Evolutionary conservation across 768 basidiomycete genomes (phyloP).

Genomic region (Mycena belliarum): DNA sequence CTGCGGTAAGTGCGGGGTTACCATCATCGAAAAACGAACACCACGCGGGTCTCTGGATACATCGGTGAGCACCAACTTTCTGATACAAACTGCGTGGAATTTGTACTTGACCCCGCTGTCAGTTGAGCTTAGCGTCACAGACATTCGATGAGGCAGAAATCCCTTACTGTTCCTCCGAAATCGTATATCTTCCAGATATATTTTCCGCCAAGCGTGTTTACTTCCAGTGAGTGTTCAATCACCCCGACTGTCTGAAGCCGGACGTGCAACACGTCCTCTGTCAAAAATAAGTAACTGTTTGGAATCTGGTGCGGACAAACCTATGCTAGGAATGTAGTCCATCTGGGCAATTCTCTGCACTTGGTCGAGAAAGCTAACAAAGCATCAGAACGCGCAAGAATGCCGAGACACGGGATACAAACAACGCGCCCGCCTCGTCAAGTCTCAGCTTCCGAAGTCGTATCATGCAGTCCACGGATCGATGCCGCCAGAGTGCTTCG

Average conservation of each 20-base stretch:
- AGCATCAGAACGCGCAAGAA: not conserved
- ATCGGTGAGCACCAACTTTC: slow-evolving; percentile 12
- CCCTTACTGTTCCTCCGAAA: slow-evolving; percentile 77
- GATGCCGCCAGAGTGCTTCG: slow-evolving; percentile 68
- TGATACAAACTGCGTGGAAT: too few relatives aligned
- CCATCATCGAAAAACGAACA: slow-evolving; percentile 86
- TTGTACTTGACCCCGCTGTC: slow-evolving; percentile 64
- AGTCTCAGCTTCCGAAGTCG: slow-evolving; percentile 60
- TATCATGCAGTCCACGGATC: slow-evolving; percentile 59
- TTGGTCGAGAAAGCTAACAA: slow-evolving; percentile 65
- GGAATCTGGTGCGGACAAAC: slow-evolving; percentile 32
- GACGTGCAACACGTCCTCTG: slow-evolving; percentile 78
- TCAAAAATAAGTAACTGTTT: slow-evolving; percentile 1
- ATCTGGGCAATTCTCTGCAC: slow-evolving; percentile 65
- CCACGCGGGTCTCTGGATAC: slow-evolving; percentile 71
- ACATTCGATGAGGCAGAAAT: not conserved
- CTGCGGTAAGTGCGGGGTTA: slow-evolving; percentile 24
- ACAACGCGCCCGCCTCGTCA: slow-evolving; percentile 80
- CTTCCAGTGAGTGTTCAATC: slow-evolving; percentile 72
- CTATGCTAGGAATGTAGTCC: slow-evolving; percentile 72
- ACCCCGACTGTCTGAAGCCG: slow-evolving; percentile 81
- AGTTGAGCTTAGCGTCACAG: slow-evolving; percentile 1
- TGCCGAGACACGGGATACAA: slow-evolving; percentile 4
- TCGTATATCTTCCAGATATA: slow-evolving; percentile 83
- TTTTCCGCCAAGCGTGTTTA: slow-evolving; percentile 58